phyloP scores from a whole-genome alignment of 768 basidiomycete species.

The Tylopilus vinaceipallidus region DNA sequence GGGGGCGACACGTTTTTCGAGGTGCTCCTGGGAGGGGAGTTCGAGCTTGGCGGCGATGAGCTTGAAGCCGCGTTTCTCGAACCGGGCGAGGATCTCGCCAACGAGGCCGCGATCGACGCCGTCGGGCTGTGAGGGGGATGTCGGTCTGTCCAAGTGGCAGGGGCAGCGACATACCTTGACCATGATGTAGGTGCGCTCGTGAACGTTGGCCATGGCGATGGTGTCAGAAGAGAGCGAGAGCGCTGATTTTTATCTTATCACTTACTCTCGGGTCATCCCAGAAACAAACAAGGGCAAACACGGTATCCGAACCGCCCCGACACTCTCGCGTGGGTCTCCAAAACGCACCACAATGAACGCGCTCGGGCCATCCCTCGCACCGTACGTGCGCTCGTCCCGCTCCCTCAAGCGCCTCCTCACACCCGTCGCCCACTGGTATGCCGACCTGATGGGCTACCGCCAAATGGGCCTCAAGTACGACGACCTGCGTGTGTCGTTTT shows the following conservation, averaged over 20 bases:
- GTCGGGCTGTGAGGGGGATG: constrained; percentile 90
- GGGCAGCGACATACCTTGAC: too few species aligned
- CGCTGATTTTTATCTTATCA: constrained; percentile 30
- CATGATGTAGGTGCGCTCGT: constrained; percentile 98
- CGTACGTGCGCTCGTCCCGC: constrained; percentile 66
- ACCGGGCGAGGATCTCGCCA: constrained; percentile 93
- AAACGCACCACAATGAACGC: constrained; percentile 34
- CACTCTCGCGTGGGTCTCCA: background rate
- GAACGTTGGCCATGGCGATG: constrained; percentile 32
- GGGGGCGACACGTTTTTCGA: constrained; percentile 72
- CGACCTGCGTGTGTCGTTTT: constrained; percentile 81
- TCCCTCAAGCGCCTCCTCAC: constrained; percentile 66
- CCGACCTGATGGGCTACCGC: constrained; percentile 77
- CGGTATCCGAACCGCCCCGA: constrained; percentile 21
- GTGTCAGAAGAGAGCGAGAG: constrained; percentile 13
- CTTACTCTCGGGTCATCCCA: background rate
- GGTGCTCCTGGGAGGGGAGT: constrained; percentile 75
- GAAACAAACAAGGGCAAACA: constrained; percentile 46
- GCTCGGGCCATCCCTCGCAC: constrained; percentile 74
- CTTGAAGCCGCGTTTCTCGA: constrained; percentile 99
- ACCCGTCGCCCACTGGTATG: constrained; percentile 83
- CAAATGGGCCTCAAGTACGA: constrained; percentile 90
- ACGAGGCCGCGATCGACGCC: constrained; percentile 96
- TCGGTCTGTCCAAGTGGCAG: background rate
- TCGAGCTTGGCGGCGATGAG: constrained; percentile 92